Conservation (phyloP, 2,329 filamentous ascomycete species). For the Ophiostoma piceae region DNA sequence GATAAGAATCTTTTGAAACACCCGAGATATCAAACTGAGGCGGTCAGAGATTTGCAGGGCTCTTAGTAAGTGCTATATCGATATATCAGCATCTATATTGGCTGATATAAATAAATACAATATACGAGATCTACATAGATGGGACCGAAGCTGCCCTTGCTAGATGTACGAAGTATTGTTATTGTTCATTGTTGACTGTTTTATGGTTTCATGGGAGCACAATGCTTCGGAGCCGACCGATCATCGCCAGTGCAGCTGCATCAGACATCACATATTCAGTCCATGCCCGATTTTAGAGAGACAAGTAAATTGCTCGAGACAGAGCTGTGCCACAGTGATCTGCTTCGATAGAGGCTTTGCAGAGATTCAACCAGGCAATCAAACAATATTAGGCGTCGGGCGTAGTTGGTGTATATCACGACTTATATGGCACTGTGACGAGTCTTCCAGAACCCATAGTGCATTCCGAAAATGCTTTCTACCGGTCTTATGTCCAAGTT, state of each 20-base stretch:
- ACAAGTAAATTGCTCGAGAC: neutral
- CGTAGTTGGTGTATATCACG: neutral
- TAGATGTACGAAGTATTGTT: neutral
- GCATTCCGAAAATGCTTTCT: neutral
- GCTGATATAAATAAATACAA: neutral
- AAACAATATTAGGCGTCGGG: neutral
- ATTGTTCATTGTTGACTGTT: neutral
- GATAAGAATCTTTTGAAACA: neutral
- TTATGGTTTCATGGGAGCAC: neutral
- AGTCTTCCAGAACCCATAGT: neutral
- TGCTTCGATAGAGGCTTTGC: neutral
- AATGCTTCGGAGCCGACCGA: neutral
- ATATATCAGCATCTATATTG: neutral
- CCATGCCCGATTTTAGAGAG: neutral
- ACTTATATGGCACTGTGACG: neutral
- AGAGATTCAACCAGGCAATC: neutral
- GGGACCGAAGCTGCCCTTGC: neutral
- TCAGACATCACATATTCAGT: neutral
- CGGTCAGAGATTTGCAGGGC: slow-evolving; percentile 12
- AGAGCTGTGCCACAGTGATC: neutral
- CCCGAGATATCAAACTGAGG: slow-evolving; percentile 9
- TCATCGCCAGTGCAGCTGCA: neutral
- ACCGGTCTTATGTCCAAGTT: neutral
- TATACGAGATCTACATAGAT: neutral
- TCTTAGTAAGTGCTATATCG: neutral